Percentiles rank a stretch among this genome's conserved stretches.
phyloP scores from a whole-genome alignment of 495 filamentous ascomycete species.

The Talaromyces liani region DNA sequence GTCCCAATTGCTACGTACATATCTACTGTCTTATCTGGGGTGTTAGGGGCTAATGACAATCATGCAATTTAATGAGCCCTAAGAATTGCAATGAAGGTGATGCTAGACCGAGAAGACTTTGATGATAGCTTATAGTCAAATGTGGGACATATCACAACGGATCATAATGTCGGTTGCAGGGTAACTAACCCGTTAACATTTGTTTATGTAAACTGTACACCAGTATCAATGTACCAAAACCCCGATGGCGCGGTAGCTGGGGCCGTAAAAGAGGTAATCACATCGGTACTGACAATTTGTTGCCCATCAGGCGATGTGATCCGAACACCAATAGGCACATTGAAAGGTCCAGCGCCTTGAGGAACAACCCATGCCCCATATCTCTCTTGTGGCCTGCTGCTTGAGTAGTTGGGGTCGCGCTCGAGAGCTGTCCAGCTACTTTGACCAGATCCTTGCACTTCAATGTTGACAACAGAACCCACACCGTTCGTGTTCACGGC shows the following conservation, averaged over 20 bases:
- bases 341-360: background rate
- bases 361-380: conserved; percentile 1
- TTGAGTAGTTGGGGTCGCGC: conserved; percentile 1
- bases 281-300: background rate
- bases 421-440: background rate
- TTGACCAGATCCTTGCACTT: background rate
- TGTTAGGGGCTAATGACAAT: too few relatives aligned
- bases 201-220: background rate
- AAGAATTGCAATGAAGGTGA: too few relatives aligned
- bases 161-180: too few relatives aligned
- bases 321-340: background rate
- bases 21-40: too few relatives aligned
- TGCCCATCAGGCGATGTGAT: conserved; percentile 2
- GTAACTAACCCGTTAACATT: background rate
- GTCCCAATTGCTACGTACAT: too few relatives aligned
- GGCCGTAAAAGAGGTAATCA: background rate
- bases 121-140: too few relatives aligned
- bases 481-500: background rate
- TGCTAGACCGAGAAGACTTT: too few relatives aligned
- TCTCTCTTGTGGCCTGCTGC: background rate
- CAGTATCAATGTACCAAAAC: conserved; percentile 2
- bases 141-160: too few relatives aligned
- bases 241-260: background rate
- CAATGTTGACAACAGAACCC: background rate
- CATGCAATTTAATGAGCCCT: too few relatives aligned